Base-by-base conservation (phyloP, 2,329 filamentous ascomycete genomes). In the Bipolaris gigantea region DNA sequence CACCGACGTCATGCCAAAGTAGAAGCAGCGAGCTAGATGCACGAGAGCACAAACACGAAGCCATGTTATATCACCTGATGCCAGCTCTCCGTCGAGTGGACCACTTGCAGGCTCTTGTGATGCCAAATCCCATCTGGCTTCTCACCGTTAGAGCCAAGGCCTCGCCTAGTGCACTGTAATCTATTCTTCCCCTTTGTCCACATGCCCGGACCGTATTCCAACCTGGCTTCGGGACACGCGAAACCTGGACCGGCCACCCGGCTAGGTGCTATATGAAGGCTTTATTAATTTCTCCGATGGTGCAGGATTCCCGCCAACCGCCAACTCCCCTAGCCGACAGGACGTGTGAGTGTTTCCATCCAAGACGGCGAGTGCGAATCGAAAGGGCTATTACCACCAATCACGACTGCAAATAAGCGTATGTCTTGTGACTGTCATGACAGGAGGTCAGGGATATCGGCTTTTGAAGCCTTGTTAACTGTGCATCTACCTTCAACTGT, bases 231-330 rank as follows among this genome's bases (percentile, higher is more conserved):
- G 18, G 30, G 34, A 43, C 21, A 40, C 19, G 27, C 42, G 27
- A 25, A 11, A n/a, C 18, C 15, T 25, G 16, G 16, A 53, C 38
- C 38, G 46, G 30, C 39, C 55, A 55, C 47, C 46, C 35, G 56
- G 53, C 48, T 51, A 46, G 34, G 5, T 30, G 27, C 36, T 56
- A 58, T 55, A 60, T 61, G 40, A 52, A 18, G 13, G 34, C 16
- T 50, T 65, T 59, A 65, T 55, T 66, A 66, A 59, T 62, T 60
- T 49, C 55, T 61, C 55, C 59, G 55, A 60, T 48, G 51, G 25
- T 46, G 48, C 43, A 48, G 35, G 33, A 41, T 45, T 40, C 41
- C 46, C 53, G 48, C 51, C 56, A 30, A 30, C 27, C 27, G 2
- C 10, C 27, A 11, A 13, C 10, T n/a, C 27, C 27, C 27, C 27